These are phyloP conservation scores for Hirsutella minnesotensis DNA, from an alignment of 2,329 filamentous ascomycete genomes.

Conservation along the genomic window DNA sequence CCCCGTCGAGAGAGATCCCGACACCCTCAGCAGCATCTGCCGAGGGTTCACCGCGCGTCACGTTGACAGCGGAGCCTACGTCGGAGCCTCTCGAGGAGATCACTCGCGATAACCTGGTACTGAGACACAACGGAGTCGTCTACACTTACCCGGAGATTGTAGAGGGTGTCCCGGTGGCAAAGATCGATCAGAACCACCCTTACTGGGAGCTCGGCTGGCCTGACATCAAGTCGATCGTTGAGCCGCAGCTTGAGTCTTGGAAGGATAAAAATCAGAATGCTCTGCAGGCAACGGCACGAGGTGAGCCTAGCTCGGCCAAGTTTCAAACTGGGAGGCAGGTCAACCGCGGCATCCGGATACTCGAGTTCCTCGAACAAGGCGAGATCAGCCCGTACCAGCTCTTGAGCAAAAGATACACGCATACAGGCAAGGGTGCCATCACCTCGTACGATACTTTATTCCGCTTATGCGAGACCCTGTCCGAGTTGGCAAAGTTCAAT, in stretches of 20 bases:
- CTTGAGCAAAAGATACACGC: conserved; percentile 37
- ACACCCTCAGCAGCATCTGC: conserved; percentile 15
- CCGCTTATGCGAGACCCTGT: conserved; percentile 40
- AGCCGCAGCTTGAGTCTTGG: conserved; percentile 34
- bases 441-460: conserved; percentile 46
- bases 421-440: conserved; percentile 25
- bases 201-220: conserved; percentile 47
- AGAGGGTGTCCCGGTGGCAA: conserved; percentile 38
- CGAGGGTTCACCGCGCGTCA: conserved; percentile 15
- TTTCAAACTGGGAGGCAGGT: conserved; percentile 44
- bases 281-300: conserved; percentile 17
- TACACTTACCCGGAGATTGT: conserved; percentile 41
- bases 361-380: conserved; percentile 38
- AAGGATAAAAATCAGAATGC: conserved; percentile 31
- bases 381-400: conserved; percentile 46
- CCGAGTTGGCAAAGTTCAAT: conserved; percentile 40
- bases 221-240: conserved; percentile 28
- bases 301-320: conserved; percentile 26
- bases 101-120: conserved; percentile 28
- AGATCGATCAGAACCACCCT: conserved; percentile 35
- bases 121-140: conserved; percentile 35
- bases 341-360: conserved; percentile 39
- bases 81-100: conserved; percentile 22
- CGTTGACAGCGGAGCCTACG: conserved; percentile 4
- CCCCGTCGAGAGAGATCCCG: conserved; percentile 15